Base-by-base conservation (phyloP, 306 rosid genomes). In the Dryas octopetala region DNA sequence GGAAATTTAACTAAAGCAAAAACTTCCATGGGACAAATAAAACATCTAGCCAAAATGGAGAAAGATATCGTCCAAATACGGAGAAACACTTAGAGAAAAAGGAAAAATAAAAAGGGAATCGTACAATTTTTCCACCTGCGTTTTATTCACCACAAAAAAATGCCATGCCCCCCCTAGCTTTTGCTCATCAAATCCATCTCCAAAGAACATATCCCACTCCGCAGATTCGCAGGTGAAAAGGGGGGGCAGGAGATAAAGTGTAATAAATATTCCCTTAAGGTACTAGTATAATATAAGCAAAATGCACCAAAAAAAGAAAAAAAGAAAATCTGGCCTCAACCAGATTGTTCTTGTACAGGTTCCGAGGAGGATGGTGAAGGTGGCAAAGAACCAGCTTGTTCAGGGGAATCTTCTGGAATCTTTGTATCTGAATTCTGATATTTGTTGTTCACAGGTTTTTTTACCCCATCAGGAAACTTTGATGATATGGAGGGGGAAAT, bases 91-190 rank as follows among this genome's bases (percentile, higher is more conserved):
- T 16, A 44, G 74, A 9, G 32, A 71, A 61, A 7, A 10, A 68
- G 9, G 6, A 9, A 57, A 9, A 28, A 43, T 17, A 11, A 74
- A 40, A 57, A 2, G 6, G 43, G 19, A 73, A 66, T 71, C 77
- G 83, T 83, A 83, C 85, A 88, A 86, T 72, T 84, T 84, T 86
- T 83, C 82, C 85, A 90, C 94, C 89, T 86, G 97, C 94, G 80
- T 78, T 85, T 90, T 88, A 90, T 92, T 92, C 85, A 88, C 85
- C 96, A 79, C 96, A 85, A 88, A 90, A 85, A 89, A 90, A 82
- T 80, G 88, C 90, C 80, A 83, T 78, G 76, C 80, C 85, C 90
- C 83, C 90, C 83, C 70, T 68, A 58, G 76, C 68, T 81, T 66
- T 68, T 47, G 78, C 81, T 83, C 85, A 82, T 77, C 79, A 74